These are phyloP conservation scores for Tuber umbilicatum DNA, from an alignment of 495 filamentous ascomycete genomes.

Conservation along the genomic window DNA sequence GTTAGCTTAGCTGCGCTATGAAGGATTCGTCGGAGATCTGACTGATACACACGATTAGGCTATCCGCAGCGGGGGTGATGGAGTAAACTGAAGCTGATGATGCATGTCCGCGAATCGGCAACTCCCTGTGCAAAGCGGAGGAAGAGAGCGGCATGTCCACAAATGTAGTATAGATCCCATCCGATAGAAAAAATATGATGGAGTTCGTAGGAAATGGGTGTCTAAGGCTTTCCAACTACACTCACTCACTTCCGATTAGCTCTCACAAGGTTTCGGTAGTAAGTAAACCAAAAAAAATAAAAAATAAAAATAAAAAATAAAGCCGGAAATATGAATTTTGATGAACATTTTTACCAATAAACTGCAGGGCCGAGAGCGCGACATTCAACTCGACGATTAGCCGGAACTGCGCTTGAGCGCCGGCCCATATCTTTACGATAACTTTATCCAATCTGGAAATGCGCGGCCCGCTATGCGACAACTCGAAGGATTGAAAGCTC, in stretches of 20 bases:
- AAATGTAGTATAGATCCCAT: conserved; percentile 78
- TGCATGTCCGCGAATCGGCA: conserved; percentile 23
- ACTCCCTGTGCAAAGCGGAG: conserved; percentile 43
- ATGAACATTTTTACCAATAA: conserved; percentile 62
- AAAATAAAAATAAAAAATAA: neutral
- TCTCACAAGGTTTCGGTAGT: neutral
- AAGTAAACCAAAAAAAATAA: neutral
- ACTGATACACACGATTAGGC: conserved; percentile 22
- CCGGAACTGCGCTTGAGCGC: conserved; percentile 54
- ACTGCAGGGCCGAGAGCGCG: conserved; percentile 65
- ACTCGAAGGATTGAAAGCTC: conserved; percentile 79
- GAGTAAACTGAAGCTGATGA: conserved; percentile 40
- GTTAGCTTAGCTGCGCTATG: conserved; percentile 46
- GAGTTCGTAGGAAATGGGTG: conserved; percentile 79
- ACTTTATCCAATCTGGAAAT: conserved; percentile 60
- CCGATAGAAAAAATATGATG: conserved; percentile 76
- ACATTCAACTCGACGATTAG: conserved; percentile 67
- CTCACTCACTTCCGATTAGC: conserved; percentile 16
- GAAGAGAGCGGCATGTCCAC: conserved; percentile 51
- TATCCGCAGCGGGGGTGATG: conserved; percentile 18
- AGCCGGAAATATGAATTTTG: neutral
- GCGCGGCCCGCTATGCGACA: conserved; percentile 58
- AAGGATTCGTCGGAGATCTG: neutral
- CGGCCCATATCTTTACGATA: conserved; percentile 71
- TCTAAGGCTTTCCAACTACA: conserved; percentile 58